phyloP scores from a whole-genome alignment of 495 filamentous ascomycete species.

The Poronia punctata region DNA sequence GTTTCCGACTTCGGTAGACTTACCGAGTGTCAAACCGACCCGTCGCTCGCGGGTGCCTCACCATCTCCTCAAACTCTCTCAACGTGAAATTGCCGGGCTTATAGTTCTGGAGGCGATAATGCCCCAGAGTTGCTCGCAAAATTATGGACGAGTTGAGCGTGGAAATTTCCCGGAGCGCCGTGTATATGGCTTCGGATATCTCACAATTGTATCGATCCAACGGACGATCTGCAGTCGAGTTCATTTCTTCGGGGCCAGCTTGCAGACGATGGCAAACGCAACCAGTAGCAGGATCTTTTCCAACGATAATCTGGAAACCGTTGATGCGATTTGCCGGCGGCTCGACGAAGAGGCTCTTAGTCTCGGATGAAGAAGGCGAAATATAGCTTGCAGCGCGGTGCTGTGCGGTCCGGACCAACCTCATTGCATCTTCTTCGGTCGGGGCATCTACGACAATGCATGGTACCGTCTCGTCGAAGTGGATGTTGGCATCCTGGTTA shows the following conservation, averaged over 20 bases:
- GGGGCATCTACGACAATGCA: slow-evolving; percentile 12
- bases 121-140: slow-evolving; percentile 54
- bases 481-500: slow-evolving; percentile 1
- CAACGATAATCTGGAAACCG: slow-evolving; percentile 9
- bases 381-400: slow-evolving; percentile 18
- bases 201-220: slow-evolving; percentile 6
- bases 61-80: slow-evolving; percentile 44
- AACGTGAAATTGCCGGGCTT: slow-evolving; percentile 36
- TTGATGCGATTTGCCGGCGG: slow-evolving; percentile 7
- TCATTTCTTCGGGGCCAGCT: not conserved
- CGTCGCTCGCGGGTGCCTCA: slow-evolving; percentile 28
- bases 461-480: slow-evolving; percentile 7
- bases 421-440: slow-evolving; percentile 4
- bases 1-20: slow-evolving; percentile 7
- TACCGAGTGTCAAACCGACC: slow-evolving; percentile 30
- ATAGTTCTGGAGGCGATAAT: slow-evolving; percentile 42
- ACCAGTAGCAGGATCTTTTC: slow-evolving; percentile 1
- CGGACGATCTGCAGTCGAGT: not conserved
- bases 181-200: slow-evolving; percentile 15
- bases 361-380: slow-evolving; percentile 2
- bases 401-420: slow-evolving; percentile 19
- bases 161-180: slow-evolving; percentile 17
- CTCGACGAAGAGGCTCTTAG: slow-evolving; percentile 14
- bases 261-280: slow-evolving; percentile 9
- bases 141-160: slow-evolving; percentile 29